Evolutionary conservation across 805 yeast species (phyloP).

Genomic region (Spathaspora sp.): DNA sequence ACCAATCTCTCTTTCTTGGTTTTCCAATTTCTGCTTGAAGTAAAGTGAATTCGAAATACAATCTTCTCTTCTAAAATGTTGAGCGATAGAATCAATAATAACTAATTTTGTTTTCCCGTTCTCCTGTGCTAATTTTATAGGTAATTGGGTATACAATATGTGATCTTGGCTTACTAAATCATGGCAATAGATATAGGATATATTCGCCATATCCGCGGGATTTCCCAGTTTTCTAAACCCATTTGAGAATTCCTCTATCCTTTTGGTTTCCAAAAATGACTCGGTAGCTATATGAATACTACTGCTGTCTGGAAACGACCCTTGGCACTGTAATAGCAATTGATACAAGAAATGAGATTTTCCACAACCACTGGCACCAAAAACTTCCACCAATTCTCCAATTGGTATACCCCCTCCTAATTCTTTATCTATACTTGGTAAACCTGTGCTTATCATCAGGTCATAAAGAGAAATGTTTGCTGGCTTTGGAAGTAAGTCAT

Average conservation of each 20-base stretch:
- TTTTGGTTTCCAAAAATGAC: slow-evolving; percentile 60
- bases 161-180: slow-evolving; percentile 75
- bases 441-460: slow-evolving; percentile 19
- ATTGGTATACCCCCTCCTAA: slow-evolving; percentile 29
- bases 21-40: slow-evolving; percentile 19
- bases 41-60: slow-evolving; percentile 32
- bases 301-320: slow-evolving; percentile 7
- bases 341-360: slow-evolving; percentile 79
- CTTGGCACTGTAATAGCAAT: slow-evolving; percentile 55
- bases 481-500: background rate
- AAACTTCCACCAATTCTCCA: slow-evolving; percentile 58
- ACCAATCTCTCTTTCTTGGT: slow-evolving; percentile 14
- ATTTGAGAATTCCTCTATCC: slow-evolving; percentile 38
- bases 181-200: slow-evolving; percentile 55
- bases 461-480: background rate
- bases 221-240: slow-evolving; percentile 10
- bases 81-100: slow-evolving; percentile 79
- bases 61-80: slow-evolving; percentile 66
- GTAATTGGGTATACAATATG: slow-evolving; percentile 65
- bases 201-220: slow-evolving; percentile 23
- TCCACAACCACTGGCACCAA: slow-evolving; percentile 84
- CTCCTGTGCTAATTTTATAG: slow-evolving; percentile 37
- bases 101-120: slow-evolving; percentile 47
- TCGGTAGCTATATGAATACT: slow-evolving; percentile 79
- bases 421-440: slow-evolving; percentile 20